Evolutionary conservation across 202 grass and related monocot species (phyloP).

Genomic region (Panicum virgatum): DNA sequence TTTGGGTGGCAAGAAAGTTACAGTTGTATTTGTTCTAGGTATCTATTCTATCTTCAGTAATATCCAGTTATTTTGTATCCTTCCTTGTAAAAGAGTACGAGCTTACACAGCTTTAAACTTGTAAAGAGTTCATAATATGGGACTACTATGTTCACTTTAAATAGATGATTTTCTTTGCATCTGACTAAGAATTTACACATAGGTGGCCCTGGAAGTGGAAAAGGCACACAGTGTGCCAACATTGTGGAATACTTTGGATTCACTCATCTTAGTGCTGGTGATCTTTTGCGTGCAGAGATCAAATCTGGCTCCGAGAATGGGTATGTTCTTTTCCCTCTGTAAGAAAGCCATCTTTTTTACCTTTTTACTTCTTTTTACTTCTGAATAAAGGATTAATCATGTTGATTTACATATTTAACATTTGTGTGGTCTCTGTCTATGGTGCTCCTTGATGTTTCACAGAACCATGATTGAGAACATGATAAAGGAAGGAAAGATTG

Average conservation of each 20-base stretch:
- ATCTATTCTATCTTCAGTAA: constrained; percentile 13
- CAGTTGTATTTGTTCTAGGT: constrained; percentile 88
- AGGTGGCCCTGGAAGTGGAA: constrained; percentile 99
- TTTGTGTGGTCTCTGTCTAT: constrained; percentile 26
- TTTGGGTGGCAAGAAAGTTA: constrained; percentile 74
- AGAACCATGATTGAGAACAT: constrained; percentile 98
- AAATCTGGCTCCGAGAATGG: constrained; percentile 93
- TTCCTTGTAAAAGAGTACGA: not conserved
- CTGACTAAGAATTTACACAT: constrained; percentile 40
- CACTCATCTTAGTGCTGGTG: constrained; percentile 95
- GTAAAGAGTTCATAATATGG: not conserved
- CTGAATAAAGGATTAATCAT: not conserved
- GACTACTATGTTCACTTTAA: not conserved
- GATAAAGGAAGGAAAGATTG: constrained; percentile 98
- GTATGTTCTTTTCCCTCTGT: constrained; percentile 46
- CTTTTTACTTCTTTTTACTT: not conserved
- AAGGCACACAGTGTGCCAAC: constrained; percentile 90
- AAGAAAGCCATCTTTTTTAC: not conserved
- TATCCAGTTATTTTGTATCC: not conserved
- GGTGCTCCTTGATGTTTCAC: constrained; percentile 36
- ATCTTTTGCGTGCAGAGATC: constrained; percentile 90
- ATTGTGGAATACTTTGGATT: constrained; percentile 96
- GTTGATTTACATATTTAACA: not conserved
- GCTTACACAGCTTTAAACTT: not conserved
- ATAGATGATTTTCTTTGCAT: not conserved